Base-by-base conservation (phyloP, 2,329 filamentous ascomycete genomes). In the Aspergillus sp. region DNA sequence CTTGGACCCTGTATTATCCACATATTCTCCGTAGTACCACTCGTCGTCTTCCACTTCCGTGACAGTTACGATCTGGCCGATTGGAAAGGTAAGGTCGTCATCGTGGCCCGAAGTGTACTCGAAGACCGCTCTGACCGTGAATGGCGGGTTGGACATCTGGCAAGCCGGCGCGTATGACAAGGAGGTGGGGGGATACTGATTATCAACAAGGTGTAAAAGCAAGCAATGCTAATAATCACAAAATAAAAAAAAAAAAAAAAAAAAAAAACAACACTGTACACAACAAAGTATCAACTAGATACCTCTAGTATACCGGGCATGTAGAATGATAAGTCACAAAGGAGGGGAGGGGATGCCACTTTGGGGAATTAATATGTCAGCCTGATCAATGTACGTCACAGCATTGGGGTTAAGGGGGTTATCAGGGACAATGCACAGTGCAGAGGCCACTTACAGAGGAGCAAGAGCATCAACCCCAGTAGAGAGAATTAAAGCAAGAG, bases 71-170 rank as follows among this genome's bases (percentile, higher is more conserved):
- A 97, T 79, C 71, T 96, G 90, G 54, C 89, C 90, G 59, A 81
- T 73, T 47, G 78, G 68, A 66, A 98, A 98, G 64, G 81, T 86
- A 56, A 98, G 83, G 71, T 98, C 93, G 70, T 98, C 93, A 57
- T 95, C 90, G 68, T 98, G 91, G 50, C 81, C 80, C 55, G 93
- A 97, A 64, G 79, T 76, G 74, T 98, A 98, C 67, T 97, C 91
- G 75, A 86, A 98, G 63, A 97, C 72, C 57, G 93, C 89, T 78
- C 90, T 95, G 75, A 98, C 93, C 72, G 88, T 94, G 77, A 95
- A 96, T 48, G 83, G 82, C 58, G 76, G 76, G 49, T 66, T 68
- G 67, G 84, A 75, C 86, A 90, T 90, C 65, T 68, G 78, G 72
- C 54, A 66, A 49, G 53, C 53, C 52, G 56, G 56, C 19, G 41